A percentile compares a stretch with the other conserved stretches of the same genome.
Conservation (phyloP, 768 basidiomycete species). For the Terana coerulea region DNA sequence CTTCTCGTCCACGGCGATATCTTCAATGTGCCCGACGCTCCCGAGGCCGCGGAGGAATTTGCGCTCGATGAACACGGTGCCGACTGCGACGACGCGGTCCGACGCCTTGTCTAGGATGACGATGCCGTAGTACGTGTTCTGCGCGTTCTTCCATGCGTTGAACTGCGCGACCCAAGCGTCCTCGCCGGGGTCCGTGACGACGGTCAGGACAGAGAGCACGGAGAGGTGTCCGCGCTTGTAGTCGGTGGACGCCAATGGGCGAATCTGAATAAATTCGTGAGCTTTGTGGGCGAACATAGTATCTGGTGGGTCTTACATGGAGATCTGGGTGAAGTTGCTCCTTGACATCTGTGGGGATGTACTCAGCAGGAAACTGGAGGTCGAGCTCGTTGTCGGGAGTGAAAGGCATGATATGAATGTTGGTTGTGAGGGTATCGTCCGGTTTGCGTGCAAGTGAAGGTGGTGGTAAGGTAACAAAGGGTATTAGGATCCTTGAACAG, state of each 20-base stretch:
- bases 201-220: constrained; percentile 74
- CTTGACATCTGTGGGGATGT: constrained; percentile 66
- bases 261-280: constrained; percentile 53
- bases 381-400: constrained; percentile 67
- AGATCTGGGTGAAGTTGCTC: constrained; percentile 58
- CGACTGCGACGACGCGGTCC: constrained; percentile 81
- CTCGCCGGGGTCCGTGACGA: constrained; percentile 63
- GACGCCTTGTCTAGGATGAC: constrained; percentile 75
- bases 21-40: constrained; percentile 93
- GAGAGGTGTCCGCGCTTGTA: constrained; percentile 76
- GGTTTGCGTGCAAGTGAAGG: background rate
- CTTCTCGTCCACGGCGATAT: constrained; percentile 87
- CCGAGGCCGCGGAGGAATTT: constrained; percentile 91
- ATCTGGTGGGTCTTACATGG: constrained; percentile 45
- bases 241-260: constrained; percentile 86
- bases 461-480: background rate
- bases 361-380: constrained; percentile 68
- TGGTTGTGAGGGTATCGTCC: background rate
- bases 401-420: constrained; percentile 34
- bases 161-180: constrained; percentile 71
- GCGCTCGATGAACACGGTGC: constrained; percentile 84
- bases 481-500: background rate
- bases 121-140: constrained; percentile 74
- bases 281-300: background rate
- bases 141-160: constrained; percentile 46